Evolutionary conservation across 1,284 basidiomycete species (phyloP).

Genomic region (Fistulinella cinereoalba): DNA sequence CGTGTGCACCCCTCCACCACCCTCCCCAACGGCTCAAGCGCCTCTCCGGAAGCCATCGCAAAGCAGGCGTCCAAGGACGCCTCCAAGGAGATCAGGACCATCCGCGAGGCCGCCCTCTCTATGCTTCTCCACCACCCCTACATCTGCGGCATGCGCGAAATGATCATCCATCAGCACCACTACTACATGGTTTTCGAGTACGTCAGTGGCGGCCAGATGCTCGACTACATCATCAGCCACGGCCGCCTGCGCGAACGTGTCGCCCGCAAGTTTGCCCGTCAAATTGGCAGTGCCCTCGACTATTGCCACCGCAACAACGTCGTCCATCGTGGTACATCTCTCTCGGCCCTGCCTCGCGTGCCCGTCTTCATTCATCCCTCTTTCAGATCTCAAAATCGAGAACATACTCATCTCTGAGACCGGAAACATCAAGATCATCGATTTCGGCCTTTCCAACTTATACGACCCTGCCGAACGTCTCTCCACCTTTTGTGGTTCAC

Average conservation of each 20-base stretch:
- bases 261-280: slow-evolving; percentile 94
- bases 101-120: slow-evolving; percentile 92
- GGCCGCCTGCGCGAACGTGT: slow-evolving; percentile 94
- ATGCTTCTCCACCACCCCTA: slow-evolving; percentile 97
- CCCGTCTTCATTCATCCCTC: neutral
- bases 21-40: slow-evolving; percentile 42
- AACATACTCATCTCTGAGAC: slow-evolving; percentile 99
- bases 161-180: slow-evolving; percentile 93
- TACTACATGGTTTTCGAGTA: slow-evolving; percentile 99
- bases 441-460: slow-evolving; percentile 98
- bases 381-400: slow-evolving; percentile 91
- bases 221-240: slow-evolving; percentile 99
- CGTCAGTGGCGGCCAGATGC: slow-evolving; percentile 98
- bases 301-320: slow-evolving; percentile 98
- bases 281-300: slow-evolving; percentile 93
- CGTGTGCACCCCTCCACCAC: slow-evolving; percentile 62
- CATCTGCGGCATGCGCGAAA: slow-evolving; percentile 98
- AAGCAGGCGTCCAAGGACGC: slow-evolving; percentile 88
- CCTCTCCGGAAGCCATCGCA: slow-evolving; percentile 58
- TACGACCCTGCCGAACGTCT: slow-evolving; percentile 84
- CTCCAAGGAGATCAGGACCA: slow-evolving; percentile 93
- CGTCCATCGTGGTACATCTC: slow-evolving; percentile 77
- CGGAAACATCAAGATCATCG: slow-evolving; percentile 99
- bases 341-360: slow-evolving; percentile 9
- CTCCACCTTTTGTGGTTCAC: slow-evolving; percentile 93